Conservation (phyloP, 306 rosid species). For the Crotalaria pallida region DNA sequence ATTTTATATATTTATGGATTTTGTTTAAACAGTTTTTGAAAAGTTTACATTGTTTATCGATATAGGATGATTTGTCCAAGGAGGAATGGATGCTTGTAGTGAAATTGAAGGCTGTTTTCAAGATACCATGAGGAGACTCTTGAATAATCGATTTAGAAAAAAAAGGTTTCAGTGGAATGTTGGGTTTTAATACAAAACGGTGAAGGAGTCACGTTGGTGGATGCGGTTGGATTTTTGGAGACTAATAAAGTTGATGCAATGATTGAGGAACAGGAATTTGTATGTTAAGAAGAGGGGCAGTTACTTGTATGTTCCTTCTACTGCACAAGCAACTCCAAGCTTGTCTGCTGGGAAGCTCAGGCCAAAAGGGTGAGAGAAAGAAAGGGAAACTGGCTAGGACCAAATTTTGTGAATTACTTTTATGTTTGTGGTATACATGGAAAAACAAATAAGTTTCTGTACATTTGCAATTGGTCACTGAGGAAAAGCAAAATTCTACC, state of each 20-base stretch:
- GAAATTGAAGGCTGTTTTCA: constrained; percentile 75
- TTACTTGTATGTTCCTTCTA: background rate
- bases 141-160: background rate
- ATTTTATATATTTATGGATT: background rate
- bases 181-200: constrained; percentile 7
- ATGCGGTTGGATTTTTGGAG: constrained; percentile 1
- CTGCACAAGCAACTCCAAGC: constrained; percentile 1
- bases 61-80: constrained; percentile 62
- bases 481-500: constrained; percentile 13
- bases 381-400: background rate
- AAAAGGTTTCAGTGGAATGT: constrained; percentile 15
- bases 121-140: constrained; percentile 52
- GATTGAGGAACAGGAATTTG: background rate
- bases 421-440: constrained; percentile 21
- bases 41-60: constrained; percentile 3
- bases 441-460: background rate
- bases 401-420: constrained; percentile 31
- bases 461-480: constrained; percentile 2
- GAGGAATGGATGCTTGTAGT: constrained; percentile 85
- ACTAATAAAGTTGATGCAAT: background rate
- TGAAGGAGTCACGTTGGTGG: constrained; percentile 8
- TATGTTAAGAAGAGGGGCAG: background rate
- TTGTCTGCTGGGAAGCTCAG: constrained; percentile 5
- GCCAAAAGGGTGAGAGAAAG: background rate
- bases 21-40: constrained; percentile 1